Conservation (phyloP, 148 eudicot species). For the Silene uniflora region DNA sequence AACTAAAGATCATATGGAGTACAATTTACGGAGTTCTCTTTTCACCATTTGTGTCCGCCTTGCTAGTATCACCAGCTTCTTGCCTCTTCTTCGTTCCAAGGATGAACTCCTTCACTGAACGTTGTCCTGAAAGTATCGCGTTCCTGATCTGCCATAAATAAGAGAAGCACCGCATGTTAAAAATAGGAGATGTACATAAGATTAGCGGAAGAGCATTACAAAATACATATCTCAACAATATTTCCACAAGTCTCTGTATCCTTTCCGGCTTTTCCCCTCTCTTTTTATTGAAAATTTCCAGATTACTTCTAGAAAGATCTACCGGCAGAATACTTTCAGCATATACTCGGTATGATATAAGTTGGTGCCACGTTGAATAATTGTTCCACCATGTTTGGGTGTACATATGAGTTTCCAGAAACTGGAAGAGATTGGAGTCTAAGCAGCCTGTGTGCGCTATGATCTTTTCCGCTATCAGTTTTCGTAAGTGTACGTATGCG, state of each 20-base stretch:
- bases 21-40: constrained; percentile 39
- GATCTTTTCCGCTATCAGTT: no score
- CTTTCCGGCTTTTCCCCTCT: not conserved
- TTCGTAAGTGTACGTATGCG: no score
- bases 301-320: not conserved
- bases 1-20: not conserved
- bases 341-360: not conserved
- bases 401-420: not conserved
- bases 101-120: constrained; percentile 53
- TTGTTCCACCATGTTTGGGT: not conserved
- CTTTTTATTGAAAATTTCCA: not conserved
- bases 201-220: not conserved
- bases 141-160: constrained; percentile 57
- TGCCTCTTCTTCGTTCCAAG: constrained; percentile 45
- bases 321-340: not conserved
- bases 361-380: not conserved
- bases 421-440: not conserved
- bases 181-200: not conserved
- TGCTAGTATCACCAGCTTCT: constrained; percentile 27
- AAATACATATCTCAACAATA: not conserved
- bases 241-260: not conserved
- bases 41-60: constrained; percentile 25
- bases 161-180: not conserved
- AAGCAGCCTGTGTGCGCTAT: no score
- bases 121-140: constrained; percentile 53